Conservation (phyloP, 1,284 basidiomycete genomes). For the Microbotryum intermedium region DNA sequence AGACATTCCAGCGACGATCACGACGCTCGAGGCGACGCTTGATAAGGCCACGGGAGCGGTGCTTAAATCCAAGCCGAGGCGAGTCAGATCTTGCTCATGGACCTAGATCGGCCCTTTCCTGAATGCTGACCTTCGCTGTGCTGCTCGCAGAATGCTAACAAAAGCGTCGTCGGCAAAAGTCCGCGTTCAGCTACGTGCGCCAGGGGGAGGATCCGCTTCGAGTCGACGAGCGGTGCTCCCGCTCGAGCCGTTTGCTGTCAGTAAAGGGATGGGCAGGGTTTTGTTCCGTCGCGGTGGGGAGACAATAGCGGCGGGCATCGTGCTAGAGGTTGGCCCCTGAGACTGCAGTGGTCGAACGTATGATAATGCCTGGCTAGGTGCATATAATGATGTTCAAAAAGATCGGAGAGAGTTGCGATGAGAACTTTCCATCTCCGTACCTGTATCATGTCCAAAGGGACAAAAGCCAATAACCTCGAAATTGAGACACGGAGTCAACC, state of each 20-base stretch:
- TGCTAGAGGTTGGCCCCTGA: conserved; percentile 6
- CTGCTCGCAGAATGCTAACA: conserved; percentile 58
- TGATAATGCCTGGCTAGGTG: no score
- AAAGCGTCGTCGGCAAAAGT: conserved; percentile 78
- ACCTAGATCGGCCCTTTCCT: not conserved
- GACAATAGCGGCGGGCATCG: conserved; percentile 52
- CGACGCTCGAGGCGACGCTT: conserved; percentile 64
- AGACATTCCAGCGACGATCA: conserved; percentile 80
- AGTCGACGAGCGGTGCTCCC: conserved; percentile 57
- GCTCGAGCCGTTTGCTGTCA: conserved; percentile 74
- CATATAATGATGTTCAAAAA: no score
- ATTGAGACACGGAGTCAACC: no score
- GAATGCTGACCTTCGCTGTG: not conserved
- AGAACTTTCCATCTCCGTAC: no score
- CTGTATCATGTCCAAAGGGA: no score
- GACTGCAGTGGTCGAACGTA: not conserved
- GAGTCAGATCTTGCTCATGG: conserved; percentile 18
- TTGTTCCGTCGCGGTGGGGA: conserved; percentile 80
- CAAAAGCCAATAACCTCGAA: no score
- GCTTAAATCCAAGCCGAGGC: conserved; percentile 73
- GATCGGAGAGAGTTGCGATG: no score
- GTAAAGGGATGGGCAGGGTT: conserved; percentile 94
- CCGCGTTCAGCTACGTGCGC: conserved; percentile 59
- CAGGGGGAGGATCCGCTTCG: conserved; percentile 37
- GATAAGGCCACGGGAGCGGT: conserved; percentile 70